Evolutionary conservation across 768 basidiomycete genomes (phyloP).

Genomic region (Agrocybe pediades): DNA sequence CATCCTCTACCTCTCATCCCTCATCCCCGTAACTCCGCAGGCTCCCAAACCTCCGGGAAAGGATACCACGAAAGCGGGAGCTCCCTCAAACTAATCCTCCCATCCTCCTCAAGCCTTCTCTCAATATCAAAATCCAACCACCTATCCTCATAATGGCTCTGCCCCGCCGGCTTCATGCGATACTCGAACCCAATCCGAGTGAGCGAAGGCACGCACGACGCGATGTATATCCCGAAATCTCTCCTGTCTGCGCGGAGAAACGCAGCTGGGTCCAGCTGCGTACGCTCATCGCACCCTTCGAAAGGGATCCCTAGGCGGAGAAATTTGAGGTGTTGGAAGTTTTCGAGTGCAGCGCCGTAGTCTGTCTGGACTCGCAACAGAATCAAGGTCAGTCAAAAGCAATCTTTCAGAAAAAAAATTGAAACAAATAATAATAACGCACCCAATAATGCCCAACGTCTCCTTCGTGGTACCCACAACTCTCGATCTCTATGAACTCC

Average conservation of each 20-base stretch:
- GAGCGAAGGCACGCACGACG: slow-evolving; percentile 30
- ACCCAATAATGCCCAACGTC: slow-evolving; percentile 42
- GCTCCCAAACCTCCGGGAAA: slow-evolving; percentile 43
- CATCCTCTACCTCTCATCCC: too few species aligned
- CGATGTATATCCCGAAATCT: slow-evolving; percentile 38
- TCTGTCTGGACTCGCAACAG: slow-evolving; percentile 33
- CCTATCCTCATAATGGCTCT: slow-evolving; percentile 38
- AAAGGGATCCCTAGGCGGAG: slow-evolving; percentile 41
- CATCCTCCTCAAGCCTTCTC: slow-evolving; percentile 21
- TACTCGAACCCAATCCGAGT: slow-evolving; percentile 41
- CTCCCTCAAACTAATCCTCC: slow-evolving; percentile 27
- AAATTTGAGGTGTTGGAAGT: slow-evolving; percentile 21
- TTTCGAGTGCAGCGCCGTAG: slow-evolving; percentile 33
- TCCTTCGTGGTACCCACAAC: slow-evolving; percentile 43
- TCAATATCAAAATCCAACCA: slow-evolving; percentile 43
- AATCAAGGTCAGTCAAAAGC: too few species aligned
- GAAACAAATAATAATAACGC: slow-evolving; percentile 9
- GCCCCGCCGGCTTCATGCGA: slow-evolving; percentile 37
- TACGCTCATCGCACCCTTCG: slow-evolving; percentile 38
- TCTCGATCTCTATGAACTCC: slow-evolving; percentile 41
- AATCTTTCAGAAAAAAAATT: too few species aligned
- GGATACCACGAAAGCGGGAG: slow-evolving; percentile 38
- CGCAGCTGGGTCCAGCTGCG: slow-evolving; percentile 25
- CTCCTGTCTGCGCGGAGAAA: slow-evolving; percentile 31
- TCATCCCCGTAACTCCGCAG: too few species aligned